Evolutionary conservation across 164 flowering plant genomes (phyloP), one percentile per base, ranked within the genome.

Genomic region (Macadamia integrifolia): DNA sequence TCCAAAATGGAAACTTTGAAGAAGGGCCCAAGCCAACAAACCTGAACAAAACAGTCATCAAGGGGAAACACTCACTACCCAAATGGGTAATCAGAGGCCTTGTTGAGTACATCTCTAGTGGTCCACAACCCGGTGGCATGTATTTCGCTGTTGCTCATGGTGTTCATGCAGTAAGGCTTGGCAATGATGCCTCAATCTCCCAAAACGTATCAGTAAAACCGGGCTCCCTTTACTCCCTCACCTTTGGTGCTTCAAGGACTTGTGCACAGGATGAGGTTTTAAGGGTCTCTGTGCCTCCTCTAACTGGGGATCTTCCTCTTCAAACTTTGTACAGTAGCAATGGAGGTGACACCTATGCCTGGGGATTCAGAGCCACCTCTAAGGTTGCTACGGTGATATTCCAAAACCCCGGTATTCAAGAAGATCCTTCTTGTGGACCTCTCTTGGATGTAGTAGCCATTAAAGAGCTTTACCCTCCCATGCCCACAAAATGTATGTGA

Each of bases 61-160:
- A 60, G 9, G 82, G 85, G 5, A 68, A 69, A 6, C 48, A 77
- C 32, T 85, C 90, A 4, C 65, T 91, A 15, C 97, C 92, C 6
- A 64, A 68, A 6, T 88, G 97, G 97, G 88, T 82, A 56, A 69
- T 78, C 2, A 77, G 83, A 0, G 97, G 97, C 13, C 84, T 82
- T 58, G 85, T 91, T 9, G 92, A 91, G 82, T 89, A 88, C 83
- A 86, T 89, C 43, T 80, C 84, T 69, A 76, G 91, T 0, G 97
- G 97, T 10, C 94, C 89, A 9, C 88, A 82, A 66, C 91, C 89
- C 63, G 97, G 97, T 3, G 97, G 90, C 85, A 87, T 91, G 92
- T 52, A 84, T 60, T 84, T 91, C 44, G 88, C 86, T 6, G 94
- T 91, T 49, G 91, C 92, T 0, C 89, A 84, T 72, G 94, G 97